A percentile compares a stretch with the other conserved stretches of the same genome.
phyloP scores from a whole-genome alignment of 441 rosid genomes.

The Manihot esculenta region DNA sequence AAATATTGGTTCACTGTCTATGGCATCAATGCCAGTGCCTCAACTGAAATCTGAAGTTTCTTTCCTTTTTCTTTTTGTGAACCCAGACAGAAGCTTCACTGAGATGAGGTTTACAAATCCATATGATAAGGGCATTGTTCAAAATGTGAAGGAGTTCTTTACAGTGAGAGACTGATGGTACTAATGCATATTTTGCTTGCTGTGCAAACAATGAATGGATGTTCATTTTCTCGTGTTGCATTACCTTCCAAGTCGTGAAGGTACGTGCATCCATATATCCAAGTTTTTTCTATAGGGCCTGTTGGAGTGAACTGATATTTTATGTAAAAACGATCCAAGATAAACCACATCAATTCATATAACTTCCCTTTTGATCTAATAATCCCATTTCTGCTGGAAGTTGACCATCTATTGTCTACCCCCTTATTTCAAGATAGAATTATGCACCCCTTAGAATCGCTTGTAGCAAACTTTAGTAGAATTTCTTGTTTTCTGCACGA shows the following conservation, averaged over 20 bases:
- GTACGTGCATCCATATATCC: neutral
- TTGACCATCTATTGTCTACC: too few species aligned
- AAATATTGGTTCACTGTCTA: neutral
- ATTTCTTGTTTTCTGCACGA: too few species aligned
- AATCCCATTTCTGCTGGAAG: too few species aligned
- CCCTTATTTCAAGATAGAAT: too few species aligned
- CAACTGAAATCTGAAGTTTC: neutral
- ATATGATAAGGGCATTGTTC: conserved; percentile 45
- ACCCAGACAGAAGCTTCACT: conserved; percentile 33
- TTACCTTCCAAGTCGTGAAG: neutral
- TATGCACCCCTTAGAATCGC: too few species aligned
- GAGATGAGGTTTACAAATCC: conserved; percentile 41
- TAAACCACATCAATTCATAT: neutral
- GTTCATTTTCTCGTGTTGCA: conserved; percentile 1
- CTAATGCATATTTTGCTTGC: neutral
- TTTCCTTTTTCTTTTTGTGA: conserved; percentile 1
- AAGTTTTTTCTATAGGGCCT: neutral
- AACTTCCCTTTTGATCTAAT: too few species aligned
- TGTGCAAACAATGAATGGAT: neutral
- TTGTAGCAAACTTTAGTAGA: too few species aligned
- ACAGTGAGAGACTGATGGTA: conserved; percentile 6
- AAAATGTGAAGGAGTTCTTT: conserved; percentile 43
- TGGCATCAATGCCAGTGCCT: neutral
- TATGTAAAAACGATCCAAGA: too few species aligned
- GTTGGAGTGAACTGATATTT: neutral